Conservation (phyloP, 345 rosid species). For the Gossypium arboreum region DNA sequence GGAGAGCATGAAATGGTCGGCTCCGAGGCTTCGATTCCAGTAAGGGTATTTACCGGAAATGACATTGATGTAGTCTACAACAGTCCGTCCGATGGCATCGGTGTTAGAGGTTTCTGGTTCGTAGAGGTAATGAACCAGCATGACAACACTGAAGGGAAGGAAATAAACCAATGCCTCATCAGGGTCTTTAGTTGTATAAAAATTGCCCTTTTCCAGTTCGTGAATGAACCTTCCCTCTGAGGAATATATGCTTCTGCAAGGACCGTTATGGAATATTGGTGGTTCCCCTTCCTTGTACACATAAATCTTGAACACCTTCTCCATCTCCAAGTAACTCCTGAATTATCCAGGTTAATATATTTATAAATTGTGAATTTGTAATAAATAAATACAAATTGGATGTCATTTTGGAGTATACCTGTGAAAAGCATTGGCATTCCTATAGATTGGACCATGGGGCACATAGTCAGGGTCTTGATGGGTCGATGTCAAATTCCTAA, state of each 20-base stretch:
- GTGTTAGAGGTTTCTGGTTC: constrained; percentile 33
- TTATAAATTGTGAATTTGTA: too few relatives aligned
- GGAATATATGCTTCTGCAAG: constrained; percentile 57
- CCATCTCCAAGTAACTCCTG: constrained; percentile 63
- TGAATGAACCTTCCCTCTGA: constrained; percentile 55
- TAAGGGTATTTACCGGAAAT: constrained; percentile 47
- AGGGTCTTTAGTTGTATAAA: constrained; percentile 40
- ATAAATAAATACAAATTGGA: too few relatives aligned
- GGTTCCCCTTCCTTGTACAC: constrained; percentile 67
- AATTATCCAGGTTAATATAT: neutral
- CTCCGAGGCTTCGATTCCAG: constrained; percentile 77
- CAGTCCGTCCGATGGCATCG: constrained; percentile 36
- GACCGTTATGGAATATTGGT: constrained; percentile 58
- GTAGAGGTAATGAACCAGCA: constrained; percentile 51
- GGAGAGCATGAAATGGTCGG: constrained; percentile 74
- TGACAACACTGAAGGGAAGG: constrained; percentile 68
- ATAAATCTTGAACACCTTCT: constrained; percentile 50
- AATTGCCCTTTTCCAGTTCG: constrained; percentile 41
- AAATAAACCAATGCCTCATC: constrained; percentile 56
- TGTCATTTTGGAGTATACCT: neutral
- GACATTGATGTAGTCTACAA: constrained; percentile 45
- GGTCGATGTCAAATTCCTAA: constrained; percentile 11
- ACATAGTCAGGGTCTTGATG: constrained; percentile 34
- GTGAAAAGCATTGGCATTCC: constrained; percentile 48
- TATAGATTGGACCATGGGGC: constrained; percentile 45